These are phyloP conservation scores for Collybia sp. DNA, from an alignment of 768 basidiomycete genomes.

Conservation along the genomic window DNA sequence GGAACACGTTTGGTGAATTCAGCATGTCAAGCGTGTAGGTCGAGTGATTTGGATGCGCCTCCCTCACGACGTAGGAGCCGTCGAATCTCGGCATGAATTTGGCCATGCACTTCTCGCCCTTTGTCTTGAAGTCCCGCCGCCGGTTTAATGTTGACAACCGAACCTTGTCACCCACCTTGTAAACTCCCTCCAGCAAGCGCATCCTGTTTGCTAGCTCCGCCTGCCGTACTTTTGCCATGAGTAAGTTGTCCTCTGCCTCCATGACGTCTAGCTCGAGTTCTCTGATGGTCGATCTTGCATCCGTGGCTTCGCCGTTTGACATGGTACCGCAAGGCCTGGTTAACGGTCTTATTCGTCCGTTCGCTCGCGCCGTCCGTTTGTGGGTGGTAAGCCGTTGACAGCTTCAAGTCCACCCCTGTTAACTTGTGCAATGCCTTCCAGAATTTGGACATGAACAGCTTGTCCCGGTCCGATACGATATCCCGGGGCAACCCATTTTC, in stretches of 20 bases:
- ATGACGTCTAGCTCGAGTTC: slow-evolving; percentile 8
- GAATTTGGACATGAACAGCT: slow-evolving; percentile 16
- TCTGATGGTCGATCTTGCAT: neutral
- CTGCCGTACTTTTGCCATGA: slow-evolving; percentile 20
- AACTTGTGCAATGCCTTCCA: slow-evolving; percentile 24
- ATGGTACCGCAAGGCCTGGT: slow-evolving; percentile 20
- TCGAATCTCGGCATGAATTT: slow-evolving; percentile 39
- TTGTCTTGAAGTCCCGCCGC: slow-evolving; percentile 20
- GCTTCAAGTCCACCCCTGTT: slow-evolving; percentile 21
- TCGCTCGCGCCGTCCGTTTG: slow-evolving; percentile 33
- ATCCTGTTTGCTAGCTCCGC: slow-evolving; percentile 22
- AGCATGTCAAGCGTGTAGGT: slow-evolving; percentile 26
- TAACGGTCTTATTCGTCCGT: slow-evolving; percentile 26
- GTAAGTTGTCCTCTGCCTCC: slow-evolving; percentile 27
- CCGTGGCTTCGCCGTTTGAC: slow-evolving; percentile 11
- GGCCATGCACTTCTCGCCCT: slow-evolving; percentile 22
- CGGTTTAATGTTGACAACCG: slow-evolving; percentile 29
- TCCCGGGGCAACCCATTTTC: slow-evolving; percentile 23
- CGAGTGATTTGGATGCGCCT: slow-evolving; percentile 11
- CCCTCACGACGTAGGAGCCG: slow-evolving; percentile 16
- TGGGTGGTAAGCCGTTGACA: no score
- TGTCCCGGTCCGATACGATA: slow-evolving; percentile 27
- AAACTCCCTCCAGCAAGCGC: slow-evolving; percentile 14
- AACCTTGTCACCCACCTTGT: slow-evolving; percentile 27
- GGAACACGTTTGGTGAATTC: slow-evolving; percentile 14